Evolutionary conservation across 495 filamentous ascomycete genomes (phyloP), one percentile per base, ranked within the genome.

Genomic region (Tricharina praecox): DNA sequence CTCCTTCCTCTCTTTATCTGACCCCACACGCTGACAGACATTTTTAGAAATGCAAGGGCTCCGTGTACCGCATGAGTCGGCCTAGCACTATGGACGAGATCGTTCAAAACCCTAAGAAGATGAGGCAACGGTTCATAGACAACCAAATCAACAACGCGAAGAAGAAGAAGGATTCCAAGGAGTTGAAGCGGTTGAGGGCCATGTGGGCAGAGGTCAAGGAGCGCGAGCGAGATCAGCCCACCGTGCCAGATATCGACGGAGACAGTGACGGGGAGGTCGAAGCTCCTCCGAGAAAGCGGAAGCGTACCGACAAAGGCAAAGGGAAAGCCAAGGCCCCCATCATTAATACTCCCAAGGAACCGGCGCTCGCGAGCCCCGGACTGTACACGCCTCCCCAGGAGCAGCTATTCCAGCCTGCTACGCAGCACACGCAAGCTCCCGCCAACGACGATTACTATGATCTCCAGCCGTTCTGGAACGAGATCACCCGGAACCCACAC

Each of bases 141-240:
- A 59, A 59, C 23, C 54, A 59, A 20, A 59, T 59, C 11, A 59
- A 59, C 19, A 59, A 59, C 20, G 47, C 50, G 16, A 57, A 59
- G 21, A 59, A 59, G 45, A 59, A 59, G 40, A 30, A 38, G 24
- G 55, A 58, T 26, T 51, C 50, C 18, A 45, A 35, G 10, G 54
- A 58, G 36, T 49, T 53, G 11, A 57, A 49, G n/a, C 47, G 40
- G 10, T 23, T 43, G 11, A 19, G 40, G 1, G 11, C 13, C 1
- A 18, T 26, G 1, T 26, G 3, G 9, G 11, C 10, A 1, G 40
- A 43, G 3, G 26, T 25, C 21, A 24, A 43, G 18, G 24, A 13
- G 2, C 9, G 9, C 8, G 34, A 37, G 16, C 7, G 28, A 7
- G 37, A 19, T 20, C 11, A 16, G n/a, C 15, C 37, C 2, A 15